Evolutionary conservation across 805 yeast genomes (phyloP), one percentile per base, ranked within the genome.

Genomic region (Candida berthetii): DNA sequence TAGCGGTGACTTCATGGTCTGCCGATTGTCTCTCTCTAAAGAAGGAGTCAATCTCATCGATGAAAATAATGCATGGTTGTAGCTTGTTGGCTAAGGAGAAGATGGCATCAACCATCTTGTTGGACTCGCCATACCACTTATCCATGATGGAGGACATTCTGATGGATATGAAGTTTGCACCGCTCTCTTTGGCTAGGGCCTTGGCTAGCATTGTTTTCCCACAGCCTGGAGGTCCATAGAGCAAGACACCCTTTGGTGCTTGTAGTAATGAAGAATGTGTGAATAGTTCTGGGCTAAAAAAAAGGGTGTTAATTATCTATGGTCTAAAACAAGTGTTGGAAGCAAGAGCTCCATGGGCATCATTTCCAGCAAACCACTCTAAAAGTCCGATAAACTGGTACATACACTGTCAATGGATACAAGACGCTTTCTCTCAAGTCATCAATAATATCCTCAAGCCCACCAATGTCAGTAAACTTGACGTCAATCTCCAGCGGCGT

Each of bases 191-290:
- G 1, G 98, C 98, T 31, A 91, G 73, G 0, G 97, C 97, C 62
- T 90, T 91, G 9, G 97, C 98, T 52, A 91, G 69, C 96, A 91
- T 87, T 3, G 98, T 91, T 64, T 91, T 91, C 42, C 98, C 98
- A 61, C 97, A 91, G 0, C 98, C 98, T 0, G 98, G 98, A 3
- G 98, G 97, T 0, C 98, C 98, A 57, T 87, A 82, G 38, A 90
- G 71, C 29, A 91, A 65, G 3, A 91, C 97, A 33, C 99, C 99
- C 55, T 87, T 89, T 2, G 99, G 99, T 1, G 96, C 91, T 55
- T 85, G 87, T 20, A 91, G 67, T 40, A 91, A 69, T 40, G 87
- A 79, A 49, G 83, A 85, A 40, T 77, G 80, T 11, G 77, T 67
- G 57, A 85, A 89, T 33, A 88, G 63, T 38, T 78, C 86, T 0